Evolutionary conservation across 768 basidiomycete species (phyloP), one percentile per base, ranked within the genome.

Genomic region (Rhizopogon rudus): DNA sequence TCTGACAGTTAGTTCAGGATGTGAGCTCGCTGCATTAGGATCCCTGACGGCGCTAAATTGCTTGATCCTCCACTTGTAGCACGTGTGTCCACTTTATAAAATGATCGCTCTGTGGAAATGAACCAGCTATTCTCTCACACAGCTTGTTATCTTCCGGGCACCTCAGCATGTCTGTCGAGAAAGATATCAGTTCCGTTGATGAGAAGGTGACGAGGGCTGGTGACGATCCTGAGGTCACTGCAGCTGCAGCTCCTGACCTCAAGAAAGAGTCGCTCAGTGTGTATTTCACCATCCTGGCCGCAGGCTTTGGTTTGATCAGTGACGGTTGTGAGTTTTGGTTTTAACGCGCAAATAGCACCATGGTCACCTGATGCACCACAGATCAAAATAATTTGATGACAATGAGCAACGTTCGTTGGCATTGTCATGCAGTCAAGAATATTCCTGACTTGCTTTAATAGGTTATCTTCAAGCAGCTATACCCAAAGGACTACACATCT

Each of bases 371-470:
- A 28, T 42, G 39, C 42, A 31, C 29, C 59, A 42, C 61, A 85
- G 83, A 86, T 64, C 83, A 87, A 64, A 87, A 87, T 65, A 85
- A 82, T 60, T 68, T 86, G 28, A 84, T 86, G 84, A 84, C 84
- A 0, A 81, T 86, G 82, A 65, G 78, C 44, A 87, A 87, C 56
- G 84, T 82, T 60, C 48, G 72, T 53, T 51, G 39, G 29, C 41
- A 41, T 33, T 39, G 48, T 51, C 51, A 14, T 9, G 13, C 14
- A 25, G 20, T 22, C n/a, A 13, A 48, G 4, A 41, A 25, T 51
- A 52, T 54, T 58, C 58, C 61, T n/a, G 40, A 54, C n/a, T 45
- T 40, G 58, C 33, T 58, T 25, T 52, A 51, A 35, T 56, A 85
- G 83, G 86, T 87, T 16, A 73, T 86, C 10, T 84, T 87, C 73